A percentile compares a stretch with the other conserved stretches of the same genome.
Conservation (phyloP, 148 eudicot genomes). For the Fagopyrum esculentum region DNA sequence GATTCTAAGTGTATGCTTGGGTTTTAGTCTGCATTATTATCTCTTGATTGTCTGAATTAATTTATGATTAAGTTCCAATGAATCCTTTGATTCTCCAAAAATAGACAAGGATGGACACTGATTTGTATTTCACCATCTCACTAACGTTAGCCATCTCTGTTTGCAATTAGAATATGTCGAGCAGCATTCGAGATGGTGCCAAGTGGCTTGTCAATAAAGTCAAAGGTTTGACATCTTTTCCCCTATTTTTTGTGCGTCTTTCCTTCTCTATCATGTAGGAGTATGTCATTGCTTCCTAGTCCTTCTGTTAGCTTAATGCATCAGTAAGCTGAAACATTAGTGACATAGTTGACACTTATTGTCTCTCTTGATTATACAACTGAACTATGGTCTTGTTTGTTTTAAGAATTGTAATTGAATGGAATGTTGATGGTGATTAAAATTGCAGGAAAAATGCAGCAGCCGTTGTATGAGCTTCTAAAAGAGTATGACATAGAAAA, state of each 20-base stretch:
- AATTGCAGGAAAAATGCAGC: constrained; percentile 78
- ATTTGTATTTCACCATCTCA: too few relatives aligned
- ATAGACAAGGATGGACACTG: too few relatives aligned
- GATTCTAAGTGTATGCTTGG: too few relatives aligned
- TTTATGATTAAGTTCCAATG: too few relatives aligned
- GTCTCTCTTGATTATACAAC: not conserved
- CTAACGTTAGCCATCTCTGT: constrained; percentile 4
- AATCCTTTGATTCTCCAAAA: too few relatives aligned
- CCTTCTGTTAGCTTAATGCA: too few relatives aligned
- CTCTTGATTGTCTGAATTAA: too few relatives aligned
- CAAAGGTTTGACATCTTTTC: constrained; percentile 50
- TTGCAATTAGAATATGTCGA: constrained; percentile 47
- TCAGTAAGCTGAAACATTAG: not conserved
- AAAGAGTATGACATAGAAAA: constrained; percentile 58
- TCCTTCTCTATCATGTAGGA: too few relatives aligned
- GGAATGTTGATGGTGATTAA: too few relatives aligned
- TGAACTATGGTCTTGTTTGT: not conserved
- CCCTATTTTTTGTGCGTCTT: not conserved
- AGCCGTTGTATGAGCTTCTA: constrained; percentile 76
- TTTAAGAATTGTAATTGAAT: not conserved
- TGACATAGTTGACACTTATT: not conserved
- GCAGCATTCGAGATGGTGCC: constrained; percentile 74
- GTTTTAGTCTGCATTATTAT: too few relatives aligned
- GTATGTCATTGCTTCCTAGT: too few relatives aligned
- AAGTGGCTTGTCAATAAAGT: constrained; percentile 81